Base-by-base conservation (phyloP, 2,329 filamentous ascomycete species). In the Venturiaceae sp. region DNA sequence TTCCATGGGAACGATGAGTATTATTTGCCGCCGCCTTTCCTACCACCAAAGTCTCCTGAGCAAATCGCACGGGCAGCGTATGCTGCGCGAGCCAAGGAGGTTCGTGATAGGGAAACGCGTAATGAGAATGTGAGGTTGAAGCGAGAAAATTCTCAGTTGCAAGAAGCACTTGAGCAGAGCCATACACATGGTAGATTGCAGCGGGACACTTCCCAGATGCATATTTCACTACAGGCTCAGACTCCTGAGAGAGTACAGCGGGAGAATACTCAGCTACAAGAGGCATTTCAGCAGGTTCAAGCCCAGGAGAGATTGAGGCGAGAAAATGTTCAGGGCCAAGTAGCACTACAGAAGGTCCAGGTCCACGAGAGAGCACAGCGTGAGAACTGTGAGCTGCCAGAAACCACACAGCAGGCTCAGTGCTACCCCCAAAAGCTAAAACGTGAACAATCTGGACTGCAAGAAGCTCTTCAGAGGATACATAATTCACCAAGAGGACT, bases 91-190 rank as follows among this genome's bases (percentile, higher is more conserved):
- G 53, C 21, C 8, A 44, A 19, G 26, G 36, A 39, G 13, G 14
- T 54, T 11, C 32, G 13, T 21, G 32, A 39, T 26, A 39, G 44
- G 21, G 16, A 47, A 7, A 44, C 33, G 55, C 39, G 30, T 4
- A n/a, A 23, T 8, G 28, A 57, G 23, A 44, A 46, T 16, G 39
- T 5, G 14, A 44, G 13, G 16, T 21, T 57, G 26, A 39, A 50
- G 55, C 39, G 55, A 23, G 55, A 57, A 13, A 57, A 57, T 28
- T 57, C 55, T 4, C 55, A 50, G 28, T 41, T 57, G 3, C 55
- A 57, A 23, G 55, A 52, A 14, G n/a, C 28, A 21, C 23, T 57
- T n/a, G n/a, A 32, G n/a, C 16, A 39, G 53, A 5, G 28, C 14
- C 23, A 34, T 54, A 30, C 52, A 5, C 13, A 50, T 30, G 23